Base-by-base conservation (phyloP, 495 filamentous ascomycete species). In the Aspergillus incahuasiensis region DNA sequence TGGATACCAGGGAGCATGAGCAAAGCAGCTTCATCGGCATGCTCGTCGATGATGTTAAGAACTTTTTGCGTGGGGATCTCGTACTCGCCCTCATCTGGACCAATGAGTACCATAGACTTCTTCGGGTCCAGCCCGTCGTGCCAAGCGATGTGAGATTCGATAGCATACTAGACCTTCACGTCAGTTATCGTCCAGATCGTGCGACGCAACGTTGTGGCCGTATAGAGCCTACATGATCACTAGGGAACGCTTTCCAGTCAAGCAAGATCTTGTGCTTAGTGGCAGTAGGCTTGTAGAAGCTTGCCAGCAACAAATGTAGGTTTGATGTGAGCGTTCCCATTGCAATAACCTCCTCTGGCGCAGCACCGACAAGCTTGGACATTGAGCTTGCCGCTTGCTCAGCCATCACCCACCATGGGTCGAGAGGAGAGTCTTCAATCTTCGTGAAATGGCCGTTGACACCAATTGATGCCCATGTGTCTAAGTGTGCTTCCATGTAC, bases 261-360 rank as follows among this genome's bases (percentile, higher is more conserved):
- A 97, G 78, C 40, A 97, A 85, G 62, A 97, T 91, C 76, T 94
- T 96, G 62, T 86, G 86, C 52, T 82, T 81, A 2, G 82, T 81
- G 54, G 82, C 79, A 16, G 80, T 84, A 0, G 94, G 94, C 58
- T 75, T 81, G 71, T 97, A 98, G 76, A 97, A 97, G 58, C 89
- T 88, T 16, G 89, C 85, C 77, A 98, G 83, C 56, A 97, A 72
- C 3, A 96, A 64, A 67, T 98, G 94, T 54, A 98, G 75, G 70
- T 97, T 97, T 55, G 83, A 86, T 8, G 94, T 97, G 65, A 98
- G 73, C 3, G 92, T 95, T 64, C 90, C 85, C 94, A 97, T 97
- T 15, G 94, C 82, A 25, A 89, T 91, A 20, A 97, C 90, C 66
- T 98, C 94, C 45, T 78, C 76, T 15, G 80, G 71, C 39, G 76